A percentile compares a stretch with the other conserved stretches of the same genome.
phyloP scores from a whole-genome alignment of 192 early-diverging fungal genomes.

The Linnemannia elongata region DNA sequence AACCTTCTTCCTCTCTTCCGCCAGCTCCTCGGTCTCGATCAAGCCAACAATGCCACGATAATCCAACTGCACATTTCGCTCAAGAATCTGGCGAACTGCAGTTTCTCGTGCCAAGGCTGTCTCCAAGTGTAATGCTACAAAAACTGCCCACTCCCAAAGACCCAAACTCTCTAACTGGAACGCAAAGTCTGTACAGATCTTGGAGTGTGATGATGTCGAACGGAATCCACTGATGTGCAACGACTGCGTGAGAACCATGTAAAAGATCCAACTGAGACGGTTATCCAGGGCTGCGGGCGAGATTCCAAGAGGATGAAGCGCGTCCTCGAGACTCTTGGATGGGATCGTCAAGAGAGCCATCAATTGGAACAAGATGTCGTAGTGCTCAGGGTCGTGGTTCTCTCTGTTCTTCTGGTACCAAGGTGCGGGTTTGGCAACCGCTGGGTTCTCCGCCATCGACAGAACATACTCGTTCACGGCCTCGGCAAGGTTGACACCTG shows the following conservation, averaged over 20 bases:
- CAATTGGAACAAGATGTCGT: constrained; percentile 83
- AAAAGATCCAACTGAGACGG: constrained; percentile 78
- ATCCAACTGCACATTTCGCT: constrained; percentile 14
- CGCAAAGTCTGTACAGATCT: constrained; percentile 72
- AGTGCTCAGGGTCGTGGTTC: constrained; percentile 9
- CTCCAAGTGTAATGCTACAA: constrained; percentile 78
- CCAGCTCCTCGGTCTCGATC: constrained; percentile 9
- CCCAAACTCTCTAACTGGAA: constrained; percentile 81
- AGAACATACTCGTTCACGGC: constrained; percentile 43
- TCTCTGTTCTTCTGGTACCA: constrained; percentile 43
- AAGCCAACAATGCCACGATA: background rate
- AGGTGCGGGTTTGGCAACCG: constrained; percentile 52
- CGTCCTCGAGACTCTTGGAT: constrained; percentile 67
- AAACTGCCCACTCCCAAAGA: constrained; percentile 89
- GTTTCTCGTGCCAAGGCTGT: constrained; percentile 57
- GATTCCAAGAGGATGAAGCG: constrained; percentile 72
- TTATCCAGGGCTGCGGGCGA: constrained; percentile 72
- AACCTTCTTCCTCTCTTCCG: constrained; percentile 17
- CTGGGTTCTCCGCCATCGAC: constrained; percentile 20
- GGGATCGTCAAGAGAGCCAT: constrained; percentile 70
- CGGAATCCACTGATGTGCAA: constrained; percentile 16
- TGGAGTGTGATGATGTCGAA: constrained; percentile 56
- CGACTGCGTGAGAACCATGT: constrained; percentile 44
- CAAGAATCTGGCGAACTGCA: constrained; percentile 58
- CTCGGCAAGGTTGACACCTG: constrained; percentile 52